These are phyloP conservation scores for Tardiomyces digboiensis DNA, from an alignment of 1,139 yeast species.

Conservation along the genomic window DNA sequence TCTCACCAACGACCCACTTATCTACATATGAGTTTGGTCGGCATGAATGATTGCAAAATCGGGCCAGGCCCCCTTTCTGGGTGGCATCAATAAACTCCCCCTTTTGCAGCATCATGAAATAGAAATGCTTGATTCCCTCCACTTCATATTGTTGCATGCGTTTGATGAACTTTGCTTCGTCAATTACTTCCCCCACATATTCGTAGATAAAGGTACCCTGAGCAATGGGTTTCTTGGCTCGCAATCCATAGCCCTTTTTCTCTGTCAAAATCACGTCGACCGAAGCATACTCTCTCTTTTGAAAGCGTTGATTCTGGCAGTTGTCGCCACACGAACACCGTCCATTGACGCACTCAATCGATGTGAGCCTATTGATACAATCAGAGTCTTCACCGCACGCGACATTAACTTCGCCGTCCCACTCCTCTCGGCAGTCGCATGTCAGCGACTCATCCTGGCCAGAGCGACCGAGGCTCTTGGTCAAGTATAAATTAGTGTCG, in stretches of 20 bases:
- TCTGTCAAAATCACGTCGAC: conserved; percentile 76
- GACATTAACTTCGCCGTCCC: conserved; percentile 39
- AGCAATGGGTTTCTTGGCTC: conserved; percentile 53
- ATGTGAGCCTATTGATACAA: conserved; percentile 86
- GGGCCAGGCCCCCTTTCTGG: conserved; percentile 71
- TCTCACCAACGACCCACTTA: conserved; percentile 94
- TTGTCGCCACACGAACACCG: conserved; percentile 62
- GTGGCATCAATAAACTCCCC: conserved; percentile 96
- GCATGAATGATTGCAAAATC: conserved; percentile 94
- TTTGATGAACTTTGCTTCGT: conserved; percentile 57
- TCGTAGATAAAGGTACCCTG: conserved; percentile 73
- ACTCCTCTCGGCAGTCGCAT: conserved; percentile 68
- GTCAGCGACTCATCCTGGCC: conserved; percentile 75
- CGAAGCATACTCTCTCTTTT: conserved; percentile 56
- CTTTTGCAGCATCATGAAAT: conserved; percentile 94
- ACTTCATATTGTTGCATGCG: conserved; percentile 63
- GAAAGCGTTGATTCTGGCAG: conserved; percentile 87
- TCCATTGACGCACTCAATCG: conserved; percentile 83
- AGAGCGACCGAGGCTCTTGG: conserved; percentile 51
- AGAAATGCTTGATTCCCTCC: conserved; percentile 68
- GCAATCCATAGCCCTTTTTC: conserved; percentile 80
- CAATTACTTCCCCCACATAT: conserved; percentile 90
- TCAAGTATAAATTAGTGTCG: conserved; percentile 49
- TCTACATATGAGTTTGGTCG: conserved; percentile 91
- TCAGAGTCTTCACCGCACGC: conserved; percentile 86